Evolutionary conservation across 805 yeast species (phyloP), one percentile per base, ranked within the genome.

Genomic region (Metschnikowia santaceciliae): DNA sequence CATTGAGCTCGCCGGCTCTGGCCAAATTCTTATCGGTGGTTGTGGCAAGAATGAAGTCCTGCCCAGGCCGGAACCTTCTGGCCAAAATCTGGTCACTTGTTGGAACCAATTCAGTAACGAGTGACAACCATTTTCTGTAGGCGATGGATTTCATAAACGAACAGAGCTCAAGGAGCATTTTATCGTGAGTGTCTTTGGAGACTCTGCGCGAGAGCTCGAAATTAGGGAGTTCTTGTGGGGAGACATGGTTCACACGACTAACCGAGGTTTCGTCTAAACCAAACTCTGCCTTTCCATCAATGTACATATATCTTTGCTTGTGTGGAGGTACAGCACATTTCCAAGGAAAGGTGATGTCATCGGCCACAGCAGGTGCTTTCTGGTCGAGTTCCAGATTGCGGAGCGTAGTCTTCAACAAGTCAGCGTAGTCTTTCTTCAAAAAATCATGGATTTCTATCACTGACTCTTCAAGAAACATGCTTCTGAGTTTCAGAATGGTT

Each of bases 51-150:
- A 92, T 91, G 68, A 88, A 94, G 66, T 94, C 99, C 30, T 81
- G 84, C 3, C 98, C 99, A 1, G 97, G 99, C 60, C 99, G 81
- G 71, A 94, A 94, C 55, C 97, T 76, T 61, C 99, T 79, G 6
- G 88, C 79, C 23, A 91, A 64, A 1, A 87, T 71, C 57, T 86
- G 88, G 55, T 86, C 88, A 45, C 84, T 78, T 3, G 82, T 70
- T 7, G 86, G 82, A 2, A 78, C 67, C 49, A 90, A 62, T 14
- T 82, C 78, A 0, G 97, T 86, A 2, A 91, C 64, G 2, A 70
- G 51, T 19, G 73, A 69, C 42, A 94, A 64, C 86, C 94, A 91
- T 64, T 84, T 83, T 43, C 78, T 77, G 68, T 88, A 91, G 13
- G 82, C 74, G 1, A 70, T 57, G 14, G 89, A 80, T 58, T 78